Conservation (phyloP, 192 early-diverging fungal genomes). For the Diversispora eburnea region DNA sequence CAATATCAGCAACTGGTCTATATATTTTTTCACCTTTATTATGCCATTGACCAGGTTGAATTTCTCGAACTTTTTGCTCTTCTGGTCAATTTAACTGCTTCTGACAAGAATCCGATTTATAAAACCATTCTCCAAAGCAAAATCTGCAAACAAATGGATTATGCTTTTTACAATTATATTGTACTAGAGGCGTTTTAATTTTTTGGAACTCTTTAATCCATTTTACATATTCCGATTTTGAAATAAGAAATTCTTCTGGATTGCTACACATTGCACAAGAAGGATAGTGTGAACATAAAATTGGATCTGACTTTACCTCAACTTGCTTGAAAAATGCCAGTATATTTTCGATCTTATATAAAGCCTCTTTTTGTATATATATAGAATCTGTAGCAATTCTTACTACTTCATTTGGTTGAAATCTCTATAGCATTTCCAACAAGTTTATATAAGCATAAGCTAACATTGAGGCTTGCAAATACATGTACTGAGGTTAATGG, state of each 20-base stretch:
- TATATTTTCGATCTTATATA: conserved; percentile 19
- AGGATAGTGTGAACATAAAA: neutral
- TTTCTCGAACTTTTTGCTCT: conserved; percentile 3
- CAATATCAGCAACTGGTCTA: conserved; percentile 3
- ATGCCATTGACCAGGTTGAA: neutral
- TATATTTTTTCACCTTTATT: conserved; percentile 10
- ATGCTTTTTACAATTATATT: neutral
- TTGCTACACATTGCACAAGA: conserved; percentile 15
- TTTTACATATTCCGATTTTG: neutral
- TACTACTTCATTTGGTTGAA: conserved; percentile 13
- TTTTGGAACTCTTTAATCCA: neutral
- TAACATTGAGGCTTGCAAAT: conserved; percentile 10
- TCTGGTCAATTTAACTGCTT: neutral
- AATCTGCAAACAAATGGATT: neutral
- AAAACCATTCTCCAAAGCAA: conserved; percentile 9
- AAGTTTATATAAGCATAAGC: conserved; percentile 15
- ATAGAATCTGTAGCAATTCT: conserved; percentile 10
- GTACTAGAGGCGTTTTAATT: neutral
- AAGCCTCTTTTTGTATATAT: conserved; percentile 4
- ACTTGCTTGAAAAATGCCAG: conserved; percentile 16
- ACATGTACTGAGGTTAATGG: conserved; percentile 6
- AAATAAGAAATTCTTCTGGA: neutral
- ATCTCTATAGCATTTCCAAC: conserved; percentile 12
- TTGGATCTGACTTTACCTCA: neutral
- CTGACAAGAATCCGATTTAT: neutral